Conservation (phyloP, 2,329 filamentous ascomycete species). For the Cadophora gregata region DNA sequence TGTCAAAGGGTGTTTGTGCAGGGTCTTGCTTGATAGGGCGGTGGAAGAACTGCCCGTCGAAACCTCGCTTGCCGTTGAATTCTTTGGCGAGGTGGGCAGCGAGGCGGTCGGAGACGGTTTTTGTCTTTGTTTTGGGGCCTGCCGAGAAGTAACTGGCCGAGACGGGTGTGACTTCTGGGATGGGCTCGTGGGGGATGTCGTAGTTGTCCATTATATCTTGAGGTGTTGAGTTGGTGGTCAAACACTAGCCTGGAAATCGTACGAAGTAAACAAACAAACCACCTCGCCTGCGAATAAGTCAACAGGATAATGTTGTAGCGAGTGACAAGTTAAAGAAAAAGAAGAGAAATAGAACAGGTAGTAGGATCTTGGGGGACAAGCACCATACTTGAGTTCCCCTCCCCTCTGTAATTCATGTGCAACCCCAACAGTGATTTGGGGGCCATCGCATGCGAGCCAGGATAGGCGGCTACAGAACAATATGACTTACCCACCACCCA, state of each 20-base stretch:
- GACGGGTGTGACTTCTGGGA: background rate
- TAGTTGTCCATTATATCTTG: slow-evolving; percentile 14
- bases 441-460: too few species aligned
- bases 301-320: background rate
- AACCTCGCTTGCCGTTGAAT: slow-evolving; percentile 23
- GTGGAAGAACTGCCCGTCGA: slow-evolving; percentile 23
- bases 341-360: background rate
- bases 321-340: background rate
- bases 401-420: background rate
- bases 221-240: too few species aligned
- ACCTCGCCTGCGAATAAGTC: background rate
- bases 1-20: slow-evolving; percentile 20
- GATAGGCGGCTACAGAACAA: background rate
- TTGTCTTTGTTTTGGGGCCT: background rate
- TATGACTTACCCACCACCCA: background rate
- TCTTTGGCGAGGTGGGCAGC: slow-evolving; percentile 13
- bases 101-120: background rate
- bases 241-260: background rate
- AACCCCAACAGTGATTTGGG: background rate
- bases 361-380: background rate
- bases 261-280: background rate
- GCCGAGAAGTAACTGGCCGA: background rate
- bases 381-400: background rate
- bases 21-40: slow-evolving; percentile 19
- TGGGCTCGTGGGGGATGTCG: background rate